Percentiles rank a stretch among this genome's conserved stretches.
phyloP scores from a whole-genome alignment of 2,329 filamentous ascomycete species.

The Colletotrichum neosansevieriae region DNA sequence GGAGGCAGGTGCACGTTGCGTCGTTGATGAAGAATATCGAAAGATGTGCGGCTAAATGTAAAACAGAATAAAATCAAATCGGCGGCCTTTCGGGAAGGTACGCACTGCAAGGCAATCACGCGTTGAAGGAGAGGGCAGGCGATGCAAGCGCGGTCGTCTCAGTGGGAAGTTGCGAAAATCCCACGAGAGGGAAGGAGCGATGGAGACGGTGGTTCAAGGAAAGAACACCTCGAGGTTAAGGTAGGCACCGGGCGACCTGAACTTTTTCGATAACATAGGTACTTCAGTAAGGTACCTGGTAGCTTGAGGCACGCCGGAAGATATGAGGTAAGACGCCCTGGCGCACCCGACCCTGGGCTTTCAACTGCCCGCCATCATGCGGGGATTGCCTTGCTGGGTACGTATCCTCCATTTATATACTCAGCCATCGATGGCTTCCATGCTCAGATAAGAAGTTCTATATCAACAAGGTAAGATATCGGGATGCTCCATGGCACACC shows the following conservation, averaged over 20 bases:
- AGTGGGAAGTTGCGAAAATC: constrained; percentile 16
- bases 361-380: no score
- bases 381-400: no score
- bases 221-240: constrained; percentile 1
- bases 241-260: background rate
- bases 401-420: no score
- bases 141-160: background rate
- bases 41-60: background rate
- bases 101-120: background rate
- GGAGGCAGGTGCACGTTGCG: background rate
- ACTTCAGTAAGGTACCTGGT: background rate
- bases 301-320: no score
- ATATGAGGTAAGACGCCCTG: no score
- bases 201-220: constrained; percentile 7
- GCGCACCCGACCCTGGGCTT: no score
- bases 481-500: no score
- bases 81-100: background rate
- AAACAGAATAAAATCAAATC: no score
- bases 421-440: no score
- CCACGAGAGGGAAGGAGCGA: constrained; percentile 12
- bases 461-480: no score
- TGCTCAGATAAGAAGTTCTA: no score
- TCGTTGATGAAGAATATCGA: background rate
- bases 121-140: background rate
- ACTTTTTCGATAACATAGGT: no score